These are phyloP conservation scores for Melaleuca quinquenervia DNA, from an alignment of 345 rosid species.

Conservation along the genomic window DNA sequence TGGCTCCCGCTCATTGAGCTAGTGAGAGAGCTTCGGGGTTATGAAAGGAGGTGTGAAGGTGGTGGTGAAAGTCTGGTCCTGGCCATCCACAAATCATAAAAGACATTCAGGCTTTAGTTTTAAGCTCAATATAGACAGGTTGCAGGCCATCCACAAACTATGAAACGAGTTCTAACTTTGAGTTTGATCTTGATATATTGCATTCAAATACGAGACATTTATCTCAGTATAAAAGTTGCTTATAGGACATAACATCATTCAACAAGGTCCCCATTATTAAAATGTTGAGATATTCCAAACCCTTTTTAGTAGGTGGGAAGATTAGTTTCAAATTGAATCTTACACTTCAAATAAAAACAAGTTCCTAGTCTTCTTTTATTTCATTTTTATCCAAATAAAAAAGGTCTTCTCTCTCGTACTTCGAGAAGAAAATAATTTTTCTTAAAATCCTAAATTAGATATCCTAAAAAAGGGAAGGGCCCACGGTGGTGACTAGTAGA, in stretches of 20 bases:
- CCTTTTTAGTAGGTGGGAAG: too few relatives aligned
- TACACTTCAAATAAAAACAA: too few relatives aligned
- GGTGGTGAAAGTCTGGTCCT: accelerated
- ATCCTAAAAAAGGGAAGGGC: background rate
- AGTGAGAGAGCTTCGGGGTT: background rate
- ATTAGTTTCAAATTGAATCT: too few relatives aligned
- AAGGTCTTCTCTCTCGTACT: background rate
- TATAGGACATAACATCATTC: too few relatives aligned
- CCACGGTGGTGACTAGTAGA: background rate
- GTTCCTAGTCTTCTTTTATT: background rate
- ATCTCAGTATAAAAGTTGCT: too few relatives aligned
- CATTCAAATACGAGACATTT: too few relatives aligned
- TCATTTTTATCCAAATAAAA: background rate
- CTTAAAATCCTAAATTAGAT: background rate
- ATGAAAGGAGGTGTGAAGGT: accelerated
- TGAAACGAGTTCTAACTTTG: background rate
- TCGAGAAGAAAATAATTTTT: background rate
- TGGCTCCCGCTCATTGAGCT: accelerated
- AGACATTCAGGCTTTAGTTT: background rate
- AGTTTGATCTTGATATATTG: too few relatives aligned
- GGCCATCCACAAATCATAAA: background rate
- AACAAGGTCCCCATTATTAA: too few relatives aligned
- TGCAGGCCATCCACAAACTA: background rate
- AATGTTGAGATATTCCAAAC: too few relatives aligned
- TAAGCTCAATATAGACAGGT: accelerated